Evolutionary conservation across 495 filamentous ascomycete genomes (phyloP), one percentile per base, ranked within the genome.

Genomic region (Annulohypoxylon maeteangense): DNA sequence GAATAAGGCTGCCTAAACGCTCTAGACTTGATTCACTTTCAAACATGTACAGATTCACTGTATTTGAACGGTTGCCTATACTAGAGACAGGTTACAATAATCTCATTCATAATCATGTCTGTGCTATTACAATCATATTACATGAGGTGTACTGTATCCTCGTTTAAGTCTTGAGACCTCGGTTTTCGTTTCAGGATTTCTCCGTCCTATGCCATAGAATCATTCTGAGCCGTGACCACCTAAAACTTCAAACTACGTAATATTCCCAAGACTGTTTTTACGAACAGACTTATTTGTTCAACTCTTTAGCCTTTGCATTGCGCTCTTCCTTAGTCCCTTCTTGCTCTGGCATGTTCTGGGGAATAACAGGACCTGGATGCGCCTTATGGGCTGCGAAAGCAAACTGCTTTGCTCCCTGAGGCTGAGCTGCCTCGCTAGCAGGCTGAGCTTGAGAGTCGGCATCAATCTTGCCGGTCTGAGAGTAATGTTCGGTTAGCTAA

Each of bases 241-340:
- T 3, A 12, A 50, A n/a, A 47, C 25, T 22, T 22, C 5, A n/a
- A 40, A 4, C n/a, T 14, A 4, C 36, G 36, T 40, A n/a, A n/a
- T n/a, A n/a, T n/a, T 40, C n/a, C 12, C 36, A 40, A 38, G 7
- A 10, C 8, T 50, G 25, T 47, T 27, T 20, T 45, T 18, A 25
- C 20, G 32, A 16, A 14, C 38, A 38, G n/a, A 14, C 64, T 75
- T 83, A 85, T 78, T 91, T 88, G 81, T 92, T 92, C 70, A 93
- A 70, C 71, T 88, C 86, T 72, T 88, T 79, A 47, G 85, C 87
- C 76, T 87, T 90, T 4, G 85, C 88, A 67, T 84, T 81, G 40
- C 89, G 85, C 71, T 93, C 90, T 74, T 91, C 89, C 75, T 87
- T 89, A n/a, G 90, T 87, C 12, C 86, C 86, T 72, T 87, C 84